phyloP scores from a whole-genome alignment of 371 early-diverging fungal genomes.

The Actinomortierella wolfii region DNA sequence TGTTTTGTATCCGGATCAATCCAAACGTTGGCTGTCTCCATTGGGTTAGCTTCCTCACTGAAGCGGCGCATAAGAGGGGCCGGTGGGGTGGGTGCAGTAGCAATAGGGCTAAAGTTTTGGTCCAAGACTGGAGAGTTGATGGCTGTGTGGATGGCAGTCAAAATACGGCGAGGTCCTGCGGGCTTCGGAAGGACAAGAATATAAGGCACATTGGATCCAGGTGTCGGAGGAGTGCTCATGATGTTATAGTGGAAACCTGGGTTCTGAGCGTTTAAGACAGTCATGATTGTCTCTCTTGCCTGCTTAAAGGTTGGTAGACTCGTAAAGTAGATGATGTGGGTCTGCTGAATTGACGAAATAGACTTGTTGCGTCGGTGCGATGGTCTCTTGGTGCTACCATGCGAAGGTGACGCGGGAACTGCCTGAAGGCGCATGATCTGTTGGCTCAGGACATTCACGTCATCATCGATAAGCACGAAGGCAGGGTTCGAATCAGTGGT shows the following conservation, averaged over 20 bases:
- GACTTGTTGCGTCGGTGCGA: constrained; percentile 41
- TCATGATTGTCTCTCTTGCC: constrained; percentile 60
- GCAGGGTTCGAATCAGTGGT: constrained; percentile 49
- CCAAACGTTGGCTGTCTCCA: constrained; percentile 29
- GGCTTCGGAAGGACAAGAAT: constrained; percentile 72
- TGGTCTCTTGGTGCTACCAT: constrained; percentile 16
- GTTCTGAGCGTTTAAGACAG: constrained; percentile 24
- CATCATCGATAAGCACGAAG: constrained; percentile 66
- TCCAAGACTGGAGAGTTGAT: constrained; percentile 60
- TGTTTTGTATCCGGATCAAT: constrained; percentile 32
- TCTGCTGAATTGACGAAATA: constrained; percentile 48
- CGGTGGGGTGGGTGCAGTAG: constrained; percentile 63
- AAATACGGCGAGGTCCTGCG: constrained; percentile 67
- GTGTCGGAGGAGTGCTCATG: constrained; percentile 10
- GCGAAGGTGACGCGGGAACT: constrained; percentile 14
- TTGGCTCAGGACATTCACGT: constrained; percentile 53
- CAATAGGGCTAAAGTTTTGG: constrained; percentile 66
- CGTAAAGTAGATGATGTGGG: constrained; percentile 65
- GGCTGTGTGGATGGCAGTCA: constrained; percentile 69
- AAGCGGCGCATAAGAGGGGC: constrained; percentile 37
- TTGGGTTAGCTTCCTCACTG: constrained; percentile 35
- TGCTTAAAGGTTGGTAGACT: constrained; percentile 61
- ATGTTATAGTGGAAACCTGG: constrained; percentile 24
- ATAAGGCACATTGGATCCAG: constrained; percentile 47
- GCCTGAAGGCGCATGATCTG: constrained; percentile 52